Evolutionary conservation across 2,329 filamentous ascomycete species (phyloP).

Genomic region (Corniculantispora saksenae): DNA sequence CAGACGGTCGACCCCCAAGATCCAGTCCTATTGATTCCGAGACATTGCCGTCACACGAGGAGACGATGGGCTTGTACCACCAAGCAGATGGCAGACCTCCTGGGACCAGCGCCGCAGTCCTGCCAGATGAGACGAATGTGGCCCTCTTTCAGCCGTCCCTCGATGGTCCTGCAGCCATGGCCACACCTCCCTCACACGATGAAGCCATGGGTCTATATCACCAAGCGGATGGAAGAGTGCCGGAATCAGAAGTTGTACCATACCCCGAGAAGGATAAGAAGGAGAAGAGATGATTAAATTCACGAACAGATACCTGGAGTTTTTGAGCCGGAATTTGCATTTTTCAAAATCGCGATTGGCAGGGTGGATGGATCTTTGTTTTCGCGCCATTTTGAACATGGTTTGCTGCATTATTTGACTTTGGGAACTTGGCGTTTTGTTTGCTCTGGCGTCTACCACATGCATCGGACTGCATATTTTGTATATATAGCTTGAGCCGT

Average conservation of each 20-base stretch:
- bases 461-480: background rate
- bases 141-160: background rate
- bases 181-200: slow-evolving; percentile 28
- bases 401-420: background rate
- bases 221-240: slow-evolving; percentile 32
- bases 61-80: slow-evolving; percentile 33
- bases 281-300: background rate
- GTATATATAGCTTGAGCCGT: background rate
- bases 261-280: slow-evolving; percentile 28
- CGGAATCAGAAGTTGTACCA: slow-evolving; percentile 22
- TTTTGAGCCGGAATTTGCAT: background rate
- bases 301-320: background rate
- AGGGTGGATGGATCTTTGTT: background rate
- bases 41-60: slow-evolving; percentile 27
- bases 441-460: background rate
- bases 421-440: background rate
- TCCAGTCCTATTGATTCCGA: background rate
- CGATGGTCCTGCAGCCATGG: background rate
- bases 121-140: background rate
- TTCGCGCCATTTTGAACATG: background rate
- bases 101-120: background rate
- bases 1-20: slow-evolving; percentile 27
- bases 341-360: background rate
- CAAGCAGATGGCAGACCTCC: slow-evolving; percentile 31
- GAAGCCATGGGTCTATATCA: slow-evolving; percentile 34